Evolutionary conservation across 1,284 basidiomycete species (phyloP).

Genomic region (Somion occarium): DNA sequence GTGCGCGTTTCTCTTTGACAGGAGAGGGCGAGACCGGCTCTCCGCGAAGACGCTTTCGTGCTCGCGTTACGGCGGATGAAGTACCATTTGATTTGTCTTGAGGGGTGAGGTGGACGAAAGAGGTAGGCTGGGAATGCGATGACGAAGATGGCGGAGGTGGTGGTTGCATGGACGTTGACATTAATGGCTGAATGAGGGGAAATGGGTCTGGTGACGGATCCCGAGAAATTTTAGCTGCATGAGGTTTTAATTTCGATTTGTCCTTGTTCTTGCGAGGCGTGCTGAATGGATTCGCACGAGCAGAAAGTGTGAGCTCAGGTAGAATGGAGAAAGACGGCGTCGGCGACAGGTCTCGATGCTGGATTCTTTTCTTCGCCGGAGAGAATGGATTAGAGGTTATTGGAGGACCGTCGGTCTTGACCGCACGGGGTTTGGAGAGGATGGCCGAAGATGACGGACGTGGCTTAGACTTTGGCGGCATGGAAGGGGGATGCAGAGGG

Average conservation of each 20-base stretch:
- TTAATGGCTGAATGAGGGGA: conserved; percentile 28
- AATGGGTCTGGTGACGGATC: conserved; percentile 36
- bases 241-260: conserved; percentile 34
- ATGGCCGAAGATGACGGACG: conserved; percentile 31
- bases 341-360: conserved; percentile 22
- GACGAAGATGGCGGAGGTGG: conserved; percentile 1
- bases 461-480: conserved; percentile 33
- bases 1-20: conserved; percentile 65
- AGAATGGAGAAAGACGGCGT: conserved; percentile 14
- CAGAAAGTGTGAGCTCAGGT: conserved; percentile 16
- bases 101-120: conserved; percentile 9
- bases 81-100: conserved; percentile 18
- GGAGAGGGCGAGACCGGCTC: conserved; percentile 79
- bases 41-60: conserved; percentile 73
- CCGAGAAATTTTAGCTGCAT: conserved; percentile 18
- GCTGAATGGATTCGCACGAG: conserved; percentile 44
- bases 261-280: conserved; percentile 34
- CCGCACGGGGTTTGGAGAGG: conserved; percentile 42
- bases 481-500: conserved; percentile 22
- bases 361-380: conserved; percentile 54
- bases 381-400: conserved; percentile 72
- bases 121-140: conserved; percentile 7
- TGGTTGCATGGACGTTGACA: conserved; percentile 4
- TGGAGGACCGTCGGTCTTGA: conserved; percentile 45
- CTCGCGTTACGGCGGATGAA: conserved; percentile 49